phyloP scores from a whole-genome alignment of 2,329 filamentous ascomycete species.

The Ambrosiella beaveri region DNA sequence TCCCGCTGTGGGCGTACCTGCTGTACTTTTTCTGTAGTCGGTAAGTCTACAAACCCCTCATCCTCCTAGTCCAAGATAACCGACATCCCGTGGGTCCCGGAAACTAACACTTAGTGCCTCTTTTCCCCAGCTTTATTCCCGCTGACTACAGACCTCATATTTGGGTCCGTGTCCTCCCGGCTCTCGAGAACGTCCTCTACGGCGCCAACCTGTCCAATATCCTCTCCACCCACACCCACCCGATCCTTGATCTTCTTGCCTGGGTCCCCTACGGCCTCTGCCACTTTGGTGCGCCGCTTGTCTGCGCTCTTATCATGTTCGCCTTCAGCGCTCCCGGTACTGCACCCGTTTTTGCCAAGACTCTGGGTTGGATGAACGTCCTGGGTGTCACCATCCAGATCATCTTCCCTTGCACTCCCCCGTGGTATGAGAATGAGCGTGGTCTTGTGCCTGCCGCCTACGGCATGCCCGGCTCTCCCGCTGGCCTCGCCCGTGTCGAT shows the following conservation, averaged over 20 bases:
- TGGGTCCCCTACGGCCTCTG: slow-evolving; percentile 88
- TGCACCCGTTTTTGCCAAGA: slow-evolving; percentile 65
- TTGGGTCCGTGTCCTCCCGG: slow-evolving; percentile 86
- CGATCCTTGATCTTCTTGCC: slow-evolving; percentile 68
- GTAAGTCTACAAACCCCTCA: slow-evolving; percentile 37
- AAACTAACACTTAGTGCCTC: not conserved
- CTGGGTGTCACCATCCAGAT: slow-evolving; percentile 76
- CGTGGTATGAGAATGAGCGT: slow-evolving; percentile 92
- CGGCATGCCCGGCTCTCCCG: slow-evolving; percentile 75
- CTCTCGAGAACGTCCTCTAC: slow-evolving; percentile 90
- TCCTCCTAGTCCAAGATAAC: not conserved
- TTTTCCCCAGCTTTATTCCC: slow-evolving; percentile 56
- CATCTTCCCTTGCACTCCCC: slow-evolving; percentile 80
- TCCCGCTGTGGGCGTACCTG: slow-evolving; percentile 72
- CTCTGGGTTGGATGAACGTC: slow-evolving; percentile 87
- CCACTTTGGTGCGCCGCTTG: slow-evolving; percentile 72
- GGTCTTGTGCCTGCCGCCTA: slow-evolving; percentile 84
- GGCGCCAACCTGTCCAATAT: slow-evolving; percentile 93
- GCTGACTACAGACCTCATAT: slow-evolving; percentile 79
- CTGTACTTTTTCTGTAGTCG: slow-evolving; percentile 85
- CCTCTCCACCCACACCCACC: slow-evolving; percentile 73
- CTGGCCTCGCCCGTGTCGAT: slow-evolving; percentile 77
- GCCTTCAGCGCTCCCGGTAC: slow-evolving; percentile 76
- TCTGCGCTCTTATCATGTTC: slow-evolving; percentile 67
- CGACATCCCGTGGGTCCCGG: no score